Conservation (phyloP, 1,284 basidiomycete genomes). For the Volvariella surrecta region DNA sequence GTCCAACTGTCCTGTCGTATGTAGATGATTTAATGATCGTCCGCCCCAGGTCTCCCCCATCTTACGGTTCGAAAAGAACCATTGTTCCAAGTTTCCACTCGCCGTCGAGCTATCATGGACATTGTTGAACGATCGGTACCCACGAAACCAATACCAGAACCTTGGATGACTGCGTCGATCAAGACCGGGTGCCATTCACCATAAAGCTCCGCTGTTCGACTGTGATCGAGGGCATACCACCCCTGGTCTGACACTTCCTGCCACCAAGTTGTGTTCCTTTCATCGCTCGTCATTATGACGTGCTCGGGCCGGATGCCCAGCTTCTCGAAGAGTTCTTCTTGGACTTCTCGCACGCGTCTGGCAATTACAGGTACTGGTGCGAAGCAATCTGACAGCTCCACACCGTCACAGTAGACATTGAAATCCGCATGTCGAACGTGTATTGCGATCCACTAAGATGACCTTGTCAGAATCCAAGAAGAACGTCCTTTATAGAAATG, state of each 20-base stretch:
- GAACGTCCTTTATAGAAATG: constrained; percentile 1
- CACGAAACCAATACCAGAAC: constrained; percentile 54
- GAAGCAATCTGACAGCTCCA: constrained; percentile 46
- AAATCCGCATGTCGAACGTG: constrained; percentile 64
- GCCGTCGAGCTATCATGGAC: constrained; percentile 50
- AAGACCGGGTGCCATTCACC: constrained; percentile 62
- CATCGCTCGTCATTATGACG: constrained; percentile 70
- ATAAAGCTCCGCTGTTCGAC: constrained; percentile 39
- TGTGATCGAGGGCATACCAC: constrained; percentile 56
- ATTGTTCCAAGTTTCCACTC: constrained; percentile 56
- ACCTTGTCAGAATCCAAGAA: constrained; percentile 28
- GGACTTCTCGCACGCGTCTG: constrained; percentile 53
- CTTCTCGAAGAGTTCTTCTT: constrained; percentile 39
- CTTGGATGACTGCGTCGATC: constrained; percentile 65
- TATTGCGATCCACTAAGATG: constrained; percentile 33
- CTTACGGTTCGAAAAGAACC: constrained; percentile 42
- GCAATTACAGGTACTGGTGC: constrained; percentile 49
- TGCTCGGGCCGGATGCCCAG: constrained; percentile 43
- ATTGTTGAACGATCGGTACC: constrained; percentile 66
- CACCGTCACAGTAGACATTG: constrained; percentile 34
- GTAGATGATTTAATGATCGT: constrained; percentile 27
- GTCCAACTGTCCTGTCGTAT: not conserved
- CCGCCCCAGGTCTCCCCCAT: constrained; percentile 43
- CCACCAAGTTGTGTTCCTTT: constrained; percentile 60
- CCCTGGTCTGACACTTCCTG: constrained; percentile 45